A percentile compares a stretch with the other conserved stretches of the same genome.
phyloP scores from a whole-genome alignment of 2,329 filamentous ascomycete species.

The Endoconidiophora laricicola region DNA sequence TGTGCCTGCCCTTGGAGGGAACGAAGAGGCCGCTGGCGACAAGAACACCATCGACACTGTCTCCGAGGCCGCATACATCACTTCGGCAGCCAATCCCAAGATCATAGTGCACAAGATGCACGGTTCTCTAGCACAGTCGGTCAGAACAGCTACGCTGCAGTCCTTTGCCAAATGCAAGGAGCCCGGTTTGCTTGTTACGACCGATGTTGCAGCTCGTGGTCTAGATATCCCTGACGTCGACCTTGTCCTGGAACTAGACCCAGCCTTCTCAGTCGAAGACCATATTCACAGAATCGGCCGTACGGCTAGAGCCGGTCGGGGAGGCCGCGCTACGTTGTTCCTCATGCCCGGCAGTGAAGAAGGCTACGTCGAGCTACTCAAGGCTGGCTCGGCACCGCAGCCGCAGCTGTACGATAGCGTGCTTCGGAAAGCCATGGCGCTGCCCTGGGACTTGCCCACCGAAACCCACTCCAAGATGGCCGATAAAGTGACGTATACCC shows the following conservation, averaged over 20 bases:
- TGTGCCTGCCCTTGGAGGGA: conserved; percentile 15
- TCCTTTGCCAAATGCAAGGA: conserved; percentile 60
- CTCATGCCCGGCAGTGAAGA: conserved; percentile 83
- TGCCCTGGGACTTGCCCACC: conserved; percentile 47
- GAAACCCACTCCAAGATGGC: conserved; percentile 41
- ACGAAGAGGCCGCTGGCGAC: conserved; percentile 17
- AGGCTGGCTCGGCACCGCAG: conserved; percentile 29
- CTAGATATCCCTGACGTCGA: conserved; percentile 92
- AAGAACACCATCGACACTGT: conserved; percentile 38
- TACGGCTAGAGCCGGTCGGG: conserved; percentile 79
- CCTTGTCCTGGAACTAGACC: conserved; percentile 89
- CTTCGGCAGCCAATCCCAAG: conserved; percentile 52
- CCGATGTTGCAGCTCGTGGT: conserved; percentile 88
- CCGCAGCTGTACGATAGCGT: conserved; percentile 36
- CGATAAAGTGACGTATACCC: conserved; percentile 28
- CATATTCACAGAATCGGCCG: conserved; percentile 89
- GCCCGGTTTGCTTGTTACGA: conserved; percentile 75
- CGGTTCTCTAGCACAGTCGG: conserved; percentile 74
- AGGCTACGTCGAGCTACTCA: conserved; percentile 65
- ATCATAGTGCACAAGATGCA: conserved; percentile 78
- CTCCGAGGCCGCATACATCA: conserved; percentile 54
- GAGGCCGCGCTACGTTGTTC: conserved; percentile 78
- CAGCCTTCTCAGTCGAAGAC: conserved; percentile 82
- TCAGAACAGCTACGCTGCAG: conserved; percentile 71
- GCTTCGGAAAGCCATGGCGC: conserved; percentile 48